A percentile compares a stretch with the other conserved stretches of the same genome.
Conservation (phyloP, 2,329 filamentous ascomycete genomes). For the Lasiodiplodia hormozganensis region DNA sequence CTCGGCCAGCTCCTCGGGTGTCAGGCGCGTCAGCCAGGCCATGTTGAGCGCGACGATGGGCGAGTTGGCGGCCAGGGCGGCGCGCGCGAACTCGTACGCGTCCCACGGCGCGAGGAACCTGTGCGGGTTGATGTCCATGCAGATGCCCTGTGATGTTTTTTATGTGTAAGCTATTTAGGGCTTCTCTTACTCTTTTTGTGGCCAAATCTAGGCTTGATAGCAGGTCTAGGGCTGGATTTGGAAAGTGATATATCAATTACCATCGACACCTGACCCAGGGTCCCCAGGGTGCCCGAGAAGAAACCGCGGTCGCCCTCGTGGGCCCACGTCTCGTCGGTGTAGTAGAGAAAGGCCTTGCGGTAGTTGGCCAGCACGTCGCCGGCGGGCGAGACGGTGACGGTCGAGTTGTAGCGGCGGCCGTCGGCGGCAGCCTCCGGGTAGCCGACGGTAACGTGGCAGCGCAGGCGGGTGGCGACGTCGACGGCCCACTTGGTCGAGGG, state of each 20-base stretch:
- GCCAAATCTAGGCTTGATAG: too few relatives aligned
- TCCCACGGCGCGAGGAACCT: slow-evolving; percentile 65
- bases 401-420: slow-evolving; percentile 60
- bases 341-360: slow-evolving; percentile 70
- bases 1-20: slow-evolving; percentile 57
- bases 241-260: neutral
- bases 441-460: slow-evolving; percentile 73
- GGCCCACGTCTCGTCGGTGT: slow-evolving; percentile 71
- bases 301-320: slow-evolving; percentile 55
- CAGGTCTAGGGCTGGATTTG: neutral
- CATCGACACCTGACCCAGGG: slow-evolving; percentile 40
- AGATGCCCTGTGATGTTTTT: slow-evolving; percentile 48
- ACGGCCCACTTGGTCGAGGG: slow-evolving; percentile 75
- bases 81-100: slow-evolving; percentile 64
- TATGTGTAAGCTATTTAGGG: neutral
- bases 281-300: slow-evolving; percentile 45
- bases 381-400: slow-evolving; percentile 62
- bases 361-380: slow-evolving; percentile 66
- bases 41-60: slow-evolving; percentile 74
- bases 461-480: slow-evolving; percentile 68
- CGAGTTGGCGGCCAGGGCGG: slow-evolving; percentile 63
- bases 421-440: slow-evolving; percentile 68
- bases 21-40: slow-evolving; percentile 74
- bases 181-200: too few relatives aligned
- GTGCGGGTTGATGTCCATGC: slow-evolving; percentile 70